These are phyloP conservation scores for Pisolithus sp. DNA, from an alignment of 768 basidiomycete genomes.

Conservation along the genomic window DNA sequence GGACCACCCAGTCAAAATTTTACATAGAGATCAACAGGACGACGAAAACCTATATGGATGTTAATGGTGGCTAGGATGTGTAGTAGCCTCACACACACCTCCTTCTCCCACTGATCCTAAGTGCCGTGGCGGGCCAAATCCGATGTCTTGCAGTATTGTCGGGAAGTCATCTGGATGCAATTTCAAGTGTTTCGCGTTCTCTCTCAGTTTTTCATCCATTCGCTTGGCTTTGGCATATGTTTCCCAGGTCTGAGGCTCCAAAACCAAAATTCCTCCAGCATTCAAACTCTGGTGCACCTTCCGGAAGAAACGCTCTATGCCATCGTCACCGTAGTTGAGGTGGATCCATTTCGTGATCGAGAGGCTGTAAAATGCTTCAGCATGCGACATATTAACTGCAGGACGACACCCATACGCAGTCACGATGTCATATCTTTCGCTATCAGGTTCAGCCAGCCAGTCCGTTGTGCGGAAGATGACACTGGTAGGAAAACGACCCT, in stretches of 20 bases:
- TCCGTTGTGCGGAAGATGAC: conserved; percentile 64
- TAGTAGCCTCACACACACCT: conserved; percentile 35
- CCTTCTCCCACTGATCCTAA: conserved; percentile 58
- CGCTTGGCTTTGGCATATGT: conserved; percentile 74
- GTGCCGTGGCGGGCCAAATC: conserved; percentile 47
- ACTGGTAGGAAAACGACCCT: conserved; percentile 68
- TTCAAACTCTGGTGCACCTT: conserved; percentile 51
- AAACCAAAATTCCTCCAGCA: conserved; percentile 60
- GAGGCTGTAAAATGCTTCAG: conserved; percentile 41
- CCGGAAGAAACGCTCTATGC: conserved; percentile 59
- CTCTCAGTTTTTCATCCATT: conserved; percentile 57
- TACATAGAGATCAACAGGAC: neutral
- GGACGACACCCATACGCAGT: conserved; percentile 52
- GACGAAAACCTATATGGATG: conserved; percentile 43
- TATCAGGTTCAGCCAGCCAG: conserved; percentile 62
- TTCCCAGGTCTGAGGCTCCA: conserved; percentile 85
- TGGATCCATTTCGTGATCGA: conserved; percentile 94
- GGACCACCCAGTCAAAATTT: neutral
- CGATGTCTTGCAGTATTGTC: conserved; percentile 46
- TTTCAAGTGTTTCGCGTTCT: conserved; percentile 49
- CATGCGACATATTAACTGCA: neutral
- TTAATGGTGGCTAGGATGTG: neutral
- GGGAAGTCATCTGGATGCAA: conserved; percentile 64
- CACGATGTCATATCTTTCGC: conserved; percentile 66
- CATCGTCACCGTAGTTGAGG: conserved; percentile 72